These are phyloP conservation scores for Gloeopeniophorella convolvens DNA, from an alignment of 768 basidiomycete species.

Conservation along the genomic window DNA sequence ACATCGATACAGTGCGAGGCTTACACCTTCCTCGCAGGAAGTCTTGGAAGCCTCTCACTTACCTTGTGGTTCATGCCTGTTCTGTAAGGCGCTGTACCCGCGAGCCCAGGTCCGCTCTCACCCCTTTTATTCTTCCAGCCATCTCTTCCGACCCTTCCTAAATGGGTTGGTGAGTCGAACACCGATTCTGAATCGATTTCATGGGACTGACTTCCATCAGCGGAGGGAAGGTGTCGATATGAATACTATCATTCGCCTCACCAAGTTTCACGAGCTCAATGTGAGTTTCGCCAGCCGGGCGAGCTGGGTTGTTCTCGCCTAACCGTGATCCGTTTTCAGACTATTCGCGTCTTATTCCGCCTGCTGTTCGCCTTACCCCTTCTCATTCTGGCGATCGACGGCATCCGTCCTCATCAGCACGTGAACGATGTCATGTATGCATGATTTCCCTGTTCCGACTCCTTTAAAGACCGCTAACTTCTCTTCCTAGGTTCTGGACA, in stretches of 20 bases:
- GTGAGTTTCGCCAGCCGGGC: conserved; percentile 35
- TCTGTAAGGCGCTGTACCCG: conserved; percentile 35
- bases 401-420: conserved; percentile 51
- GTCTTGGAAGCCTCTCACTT: conserved; percentile 58
- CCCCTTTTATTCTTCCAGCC: conserved; percentile 34
- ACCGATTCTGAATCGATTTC: neutral
- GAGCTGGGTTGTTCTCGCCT: neutral
- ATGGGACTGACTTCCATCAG: conserved; percentile 29
- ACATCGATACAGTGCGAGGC: conserved; percentile 52
- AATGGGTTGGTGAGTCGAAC: conserved; percentile 43
- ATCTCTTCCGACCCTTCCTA: conserved; percentile 63
- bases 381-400: conserved; percentile 62
- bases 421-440: conserved; percentile 56
- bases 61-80: conserved; percentile 75
- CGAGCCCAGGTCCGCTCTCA: conserved; percentile 7
- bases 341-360: conserved; percentile 65
- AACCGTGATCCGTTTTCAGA: conserved; percentile 32
- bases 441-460: conserved; percentile 16
- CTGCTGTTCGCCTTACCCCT: conserved; percentile 64
- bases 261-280: conserved; percentile 78
- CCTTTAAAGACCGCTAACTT: no score
- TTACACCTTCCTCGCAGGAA: conserved; percentile 62
- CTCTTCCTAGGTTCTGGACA: neutral
- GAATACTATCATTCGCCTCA: conserved; percentile 60
- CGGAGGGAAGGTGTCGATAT: conserved; percentile 56